A percentile compares a stretch with the other conserved stretches of the same genome.
phyloP scores from a whole-genome alignment of 1,284 basidiomycete species.

The Apiotrichum akiyoshidainum region DNA sequence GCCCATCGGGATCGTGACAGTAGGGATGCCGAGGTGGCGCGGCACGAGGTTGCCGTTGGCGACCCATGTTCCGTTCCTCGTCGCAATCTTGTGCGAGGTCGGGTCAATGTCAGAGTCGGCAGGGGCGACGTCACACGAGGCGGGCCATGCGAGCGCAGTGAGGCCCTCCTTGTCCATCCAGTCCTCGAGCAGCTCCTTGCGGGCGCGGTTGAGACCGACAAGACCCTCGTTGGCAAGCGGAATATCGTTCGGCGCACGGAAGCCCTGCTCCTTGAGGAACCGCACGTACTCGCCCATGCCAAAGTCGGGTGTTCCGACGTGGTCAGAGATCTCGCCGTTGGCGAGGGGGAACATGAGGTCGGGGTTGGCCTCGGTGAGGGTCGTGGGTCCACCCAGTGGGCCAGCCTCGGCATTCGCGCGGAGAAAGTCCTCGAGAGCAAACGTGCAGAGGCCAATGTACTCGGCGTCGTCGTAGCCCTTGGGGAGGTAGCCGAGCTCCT shows the following conservation, averaged over 20 bases:
- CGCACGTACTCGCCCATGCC: slow-evolving; percentile 13
- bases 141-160: slow-evolving; percentile 3
- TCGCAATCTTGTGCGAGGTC: neutral
- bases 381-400: neutral
- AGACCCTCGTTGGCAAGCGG: slow-evolving; percentile 2
- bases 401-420: slow-evolving; percentile 3
- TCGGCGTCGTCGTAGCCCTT: slow-evolving; percentile 1
- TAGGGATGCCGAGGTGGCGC: slow-evolving; percentile 12
- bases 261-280: neutral
- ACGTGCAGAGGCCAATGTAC: slow-evolving; percentile 1
- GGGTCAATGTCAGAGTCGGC: slow-evolving; percentile 5
- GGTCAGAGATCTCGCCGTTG: slow-evolving; percentile 5
- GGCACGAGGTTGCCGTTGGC: slow-evolving; percentile 11
- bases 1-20: slow-evolving; percentile 12
- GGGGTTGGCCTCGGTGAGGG: slow-evolving; percentile 7
- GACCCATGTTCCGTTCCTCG: slow-evolving; percentile 10
- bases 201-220: slow-evolving; percentile 1
- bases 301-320: slow-evolving; percentile 1
- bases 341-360: slow-evolving; percentile 7
- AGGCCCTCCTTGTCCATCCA: slow-evolving; percentile 10
- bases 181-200: slow-evolving; percentile 8
- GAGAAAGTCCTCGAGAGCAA: slow-evolving; percentile 13
- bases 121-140: slow-evolving; percentile 3
- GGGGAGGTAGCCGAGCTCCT: slow-evolving; percentile 4
- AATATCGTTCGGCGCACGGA: neutral